These are phyloP conservation scores for Collybia mongolica DNA, from an alignment of 768 basidiomycete species.

Conservation along the genomic window DNA sequence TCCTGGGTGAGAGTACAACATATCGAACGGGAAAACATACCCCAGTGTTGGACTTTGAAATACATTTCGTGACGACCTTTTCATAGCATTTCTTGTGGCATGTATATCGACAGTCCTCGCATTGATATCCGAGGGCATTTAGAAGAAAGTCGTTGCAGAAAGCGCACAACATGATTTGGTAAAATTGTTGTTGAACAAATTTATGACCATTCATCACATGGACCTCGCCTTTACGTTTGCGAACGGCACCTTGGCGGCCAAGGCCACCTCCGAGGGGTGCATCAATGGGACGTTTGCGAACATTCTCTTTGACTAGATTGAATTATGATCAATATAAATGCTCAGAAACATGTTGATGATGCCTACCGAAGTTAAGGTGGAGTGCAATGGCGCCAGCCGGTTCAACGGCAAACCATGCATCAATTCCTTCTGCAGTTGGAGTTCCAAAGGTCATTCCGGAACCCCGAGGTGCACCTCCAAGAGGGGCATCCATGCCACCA, in stretches of 20 bases:
- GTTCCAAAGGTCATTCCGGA: conserved; percentile 31
- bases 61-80: conserved; percentile 99
- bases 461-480: conserved; percentile 43
- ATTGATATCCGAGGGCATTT: conserved; percentile 97
- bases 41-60: conserved; percentile 93
- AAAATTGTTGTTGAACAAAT: conserved; percentile 96
- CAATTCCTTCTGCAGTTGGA: conserved; percentile 74
- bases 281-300: conserved; percentile 93
- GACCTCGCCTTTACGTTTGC: conserved; percentile 96
- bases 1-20: conserved; percentile 1
- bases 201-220: conserved; percentile 99
- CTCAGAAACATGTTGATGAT: conserved; percentile 6
- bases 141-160: conserved; percentile 97
- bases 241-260: conserved; percentile 96
- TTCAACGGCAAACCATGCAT: conserved; percentile 97
- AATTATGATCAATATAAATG: conserved; percentile 8
- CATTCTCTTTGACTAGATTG: conserved; percentile 90
- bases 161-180: conserved; percentile 97
- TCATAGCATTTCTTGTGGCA: conserved; percentile 99
- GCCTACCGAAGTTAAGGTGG: conserved; percentile 88
- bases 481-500: conserved; percentile 47
- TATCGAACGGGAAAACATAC: conserved; percentile 44
- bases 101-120: conserved; percentile 98
- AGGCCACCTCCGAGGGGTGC: conserved; percentile 83
- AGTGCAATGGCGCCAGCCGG: conserved; percentile 93